These are phyloP conservation scores for Parachaetomium inaequale DNA, from an alignment of 495 filamentous ascomycete genomes.

Conservation along the genomic window DNA sequence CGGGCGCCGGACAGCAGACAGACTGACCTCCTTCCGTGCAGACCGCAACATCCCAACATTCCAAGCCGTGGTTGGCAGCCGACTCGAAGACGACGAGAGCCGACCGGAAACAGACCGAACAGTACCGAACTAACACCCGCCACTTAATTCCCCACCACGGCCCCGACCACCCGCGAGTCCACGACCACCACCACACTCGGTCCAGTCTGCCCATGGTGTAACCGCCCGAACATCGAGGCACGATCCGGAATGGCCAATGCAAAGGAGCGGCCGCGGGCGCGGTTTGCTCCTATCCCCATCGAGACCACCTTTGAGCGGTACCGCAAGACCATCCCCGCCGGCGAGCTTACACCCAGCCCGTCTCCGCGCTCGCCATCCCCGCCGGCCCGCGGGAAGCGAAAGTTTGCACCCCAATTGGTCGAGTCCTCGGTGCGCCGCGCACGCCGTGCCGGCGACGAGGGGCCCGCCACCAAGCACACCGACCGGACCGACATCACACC, in stretches of 20 bases:
- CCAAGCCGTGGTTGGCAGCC: not conserved
- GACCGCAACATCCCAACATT: not conserved
- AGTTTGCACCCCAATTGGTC: slow-evolving; percentile 62
- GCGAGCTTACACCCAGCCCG: slow-evolving; percentile 50
- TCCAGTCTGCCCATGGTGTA: slow-evolving; percentile 13
- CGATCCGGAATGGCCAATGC: slow-evolving; percentile 25
- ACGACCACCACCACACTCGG: not conserved
- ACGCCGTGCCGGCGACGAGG: slow-evolving; percentile 51
- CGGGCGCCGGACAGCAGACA: not conserved
- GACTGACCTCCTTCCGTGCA: not conserved
- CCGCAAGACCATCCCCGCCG: slow-evolving; percentile 39
- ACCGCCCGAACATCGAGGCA: slow-evolving; percentile 1
- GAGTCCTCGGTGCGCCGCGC: slow-evolving; percentile 60
- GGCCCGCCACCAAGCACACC: slow-evolving; percentile 46
- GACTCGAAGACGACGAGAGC: not conserved
- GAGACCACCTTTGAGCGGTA: slow-evolving; percentile 58
- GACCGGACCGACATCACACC: slow-evolving; percentile 59
- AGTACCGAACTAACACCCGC: not conserved
- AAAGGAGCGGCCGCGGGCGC: slow-evolving; percentile 37
- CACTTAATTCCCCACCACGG: not conserved
- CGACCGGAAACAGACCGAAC: slow-evolving; percentile 3
- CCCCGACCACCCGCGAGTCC: not conserved
- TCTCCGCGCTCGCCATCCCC: slow-evolving; percentile 43
- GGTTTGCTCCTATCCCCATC: slow-evolving; percentile 57
- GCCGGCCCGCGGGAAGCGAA: slow-evolving; percentile 38